Percentiles rank a stretch among this genome's conserved stretches.
These are phyloP conservation scores for Kalaharituber pfeilii DNA, from an alignment of 2,329 filamentous ascomycete genomes.

Conservation along the genomic window DNA sequence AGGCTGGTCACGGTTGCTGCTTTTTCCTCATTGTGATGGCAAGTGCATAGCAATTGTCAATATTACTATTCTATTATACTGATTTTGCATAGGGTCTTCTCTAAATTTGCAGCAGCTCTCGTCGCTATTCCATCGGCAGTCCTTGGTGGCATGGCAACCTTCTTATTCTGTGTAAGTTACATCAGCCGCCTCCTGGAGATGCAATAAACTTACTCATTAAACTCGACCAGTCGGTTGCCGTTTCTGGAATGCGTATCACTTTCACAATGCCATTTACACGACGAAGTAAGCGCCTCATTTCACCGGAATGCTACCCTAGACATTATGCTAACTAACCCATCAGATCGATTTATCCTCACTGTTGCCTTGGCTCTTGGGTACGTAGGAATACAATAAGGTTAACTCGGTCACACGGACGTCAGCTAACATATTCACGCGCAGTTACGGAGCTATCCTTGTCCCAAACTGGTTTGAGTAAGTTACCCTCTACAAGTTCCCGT, in stretches of 20 bases:
- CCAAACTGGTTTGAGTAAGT: constrained; percentile 33
- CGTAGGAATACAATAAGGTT: too few relatives aligned
- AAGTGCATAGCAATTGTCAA: background rate
- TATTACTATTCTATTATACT: background rate
- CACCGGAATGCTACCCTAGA: background rate
- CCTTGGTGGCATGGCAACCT: constrained; percentile 38
- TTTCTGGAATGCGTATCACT: constrained; percentile 49
- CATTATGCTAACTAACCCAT: constrained; percentile 27
- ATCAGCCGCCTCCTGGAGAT: background rate
- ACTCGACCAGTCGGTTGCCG: constrained; percentile 40
- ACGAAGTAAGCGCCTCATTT: constrained; percentile 25
- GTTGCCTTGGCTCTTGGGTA: constrained; percentile 27
- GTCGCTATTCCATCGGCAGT: constrained; percentile 43
- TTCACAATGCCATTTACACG: constrained; percentile 44
- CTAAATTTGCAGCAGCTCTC: constrained; percentile 51
- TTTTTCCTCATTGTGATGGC: constrained; percentile 52
- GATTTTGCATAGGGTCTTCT: constrained; percentile 34
- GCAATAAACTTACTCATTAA: background rate
- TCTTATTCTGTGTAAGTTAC: constrained; percentile 29
- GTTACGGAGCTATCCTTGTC: constrained; percentile 32
- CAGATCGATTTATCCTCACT: constrained; percentile 18
- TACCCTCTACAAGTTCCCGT: too few relatives aligned
- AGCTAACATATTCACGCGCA: too few relatives aligned
- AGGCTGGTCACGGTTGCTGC: constrained; percentile 42
- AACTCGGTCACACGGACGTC: too few relatives aligned